Base-by-base conservation (phyloP, 768 basidiomycete species). In the Lactifluus piperatus region DNA sequence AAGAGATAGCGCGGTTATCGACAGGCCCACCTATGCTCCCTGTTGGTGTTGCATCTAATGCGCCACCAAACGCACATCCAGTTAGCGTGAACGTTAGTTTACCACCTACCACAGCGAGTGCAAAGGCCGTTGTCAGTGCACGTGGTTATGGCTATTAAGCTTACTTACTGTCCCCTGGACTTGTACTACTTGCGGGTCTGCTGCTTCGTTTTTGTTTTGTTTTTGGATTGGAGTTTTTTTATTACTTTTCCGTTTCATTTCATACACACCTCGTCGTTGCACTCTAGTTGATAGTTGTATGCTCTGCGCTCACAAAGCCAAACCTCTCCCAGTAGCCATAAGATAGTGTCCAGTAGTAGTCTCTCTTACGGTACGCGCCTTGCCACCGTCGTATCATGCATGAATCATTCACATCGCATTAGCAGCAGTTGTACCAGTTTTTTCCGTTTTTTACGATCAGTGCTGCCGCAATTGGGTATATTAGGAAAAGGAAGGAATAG, bases 1-100 rank as follows among this genome's bases (percentile, higher is more conserved):
- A 97, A 70, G 95, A 99, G 73, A 88, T 97, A 52, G 83, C 88
- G 10, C 83, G 94, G 2, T 78, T 99, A 0, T 81, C 82, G 1
- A 78, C 87, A 1, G 62, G 62, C 1, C 62, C 62, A 0, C 58
- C 60, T 11, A 24, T 63, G 11, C 20, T 56, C 9, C 56, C 61
- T 32, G 51, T 54, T 30, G 60, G 54, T 8, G 45, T 53, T 16
- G 34, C 49, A 14, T 1, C 54, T 34, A 63, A 54, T 41, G 11
- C 47, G n/a, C 51, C 37, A 22, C 36, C 60, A 27, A 61, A 52
- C 5, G 56, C 34, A 24, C 62, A 63, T 20, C 64, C 64, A 2
- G 62, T 65, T 14, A 56, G 56, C 32, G 62, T 65, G 22, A 65
- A 65, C 37, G 64, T 65, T 36, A 63, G 57, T 48, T 52, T 65